phyloP scores from a whole-genome alignment of 805 yeast species.

The Kuraishia cidri region DNA sequence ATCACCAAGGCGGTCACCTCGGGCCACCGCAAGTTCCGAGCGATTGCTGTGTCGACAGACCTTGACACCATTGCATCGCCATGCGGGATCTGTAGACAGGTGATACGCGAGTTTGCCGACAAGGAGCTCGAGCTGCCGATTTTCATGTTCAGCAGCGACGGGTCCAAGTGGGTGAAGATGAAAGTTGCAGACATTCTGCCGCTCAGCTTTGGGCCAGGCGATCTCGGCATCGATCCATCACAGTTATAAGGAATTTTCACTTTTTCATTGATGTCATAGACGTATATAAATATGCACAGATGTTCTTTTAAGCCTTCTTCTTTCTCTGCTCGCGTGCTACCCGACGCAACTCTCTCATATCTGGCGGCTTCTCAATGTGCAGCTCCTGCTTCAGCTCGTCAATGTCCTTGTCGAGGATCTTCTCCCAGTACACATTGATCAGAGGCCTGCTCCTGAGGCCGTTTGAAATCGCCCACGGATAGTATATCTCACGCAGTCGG shows the following conservation, averaged over 20 bases:
- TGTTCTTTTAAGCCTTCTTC: conserved; percentile 3
- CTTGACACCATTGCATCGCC: conserved; percentile 59
- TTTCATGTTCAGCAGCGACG: conserved; percentile 58
- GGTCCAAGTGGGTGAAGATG: conserved; percentile 31
- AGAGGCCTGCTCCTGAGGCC: conserved; percentile 70
- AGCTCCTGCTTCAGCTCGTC: conserved; percentile 62
- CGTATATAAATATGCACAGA: no score
- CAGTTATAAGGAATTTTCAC: neutral
- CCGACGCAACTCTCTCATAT: conserved; percentile 62
- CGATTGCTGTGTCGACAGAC: conserved; percentile 64
- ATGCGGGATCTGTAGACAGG: conserved; percentile 92
- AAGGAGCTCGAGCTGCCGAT: conserved; percentile 33
- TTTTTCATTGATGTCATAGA: no score
- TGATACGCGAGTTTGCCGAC: conserved; percentile 72
- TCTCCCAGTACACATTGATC: conserved; percentile 90
- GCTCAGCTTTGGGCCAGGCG: conserved; percentile 78
- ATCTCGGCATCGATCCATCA: conserved; percentile 21
- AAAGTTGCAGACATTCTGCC: conserved; percentile 66
- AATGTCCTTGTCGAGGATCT: conserved; percentile 62
- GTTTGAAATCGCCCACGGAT: conserved; percentile 80
- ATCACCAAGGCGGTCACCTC: conserved; percentile 39
- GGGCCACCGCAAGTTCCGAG: conserved; percentile 36
- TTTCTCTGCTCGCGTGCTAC: conserved; percentile 22
- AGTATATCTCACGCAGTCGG: conserved; percentile 58
- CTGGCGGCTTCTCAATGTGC: conserved; percentile 73